These are phyloP conservation scores for Triangularia verruculosa DNA, from an alignment of 2,329 filamentous ascomycete species.

Conservation along the genomic window DNA sequence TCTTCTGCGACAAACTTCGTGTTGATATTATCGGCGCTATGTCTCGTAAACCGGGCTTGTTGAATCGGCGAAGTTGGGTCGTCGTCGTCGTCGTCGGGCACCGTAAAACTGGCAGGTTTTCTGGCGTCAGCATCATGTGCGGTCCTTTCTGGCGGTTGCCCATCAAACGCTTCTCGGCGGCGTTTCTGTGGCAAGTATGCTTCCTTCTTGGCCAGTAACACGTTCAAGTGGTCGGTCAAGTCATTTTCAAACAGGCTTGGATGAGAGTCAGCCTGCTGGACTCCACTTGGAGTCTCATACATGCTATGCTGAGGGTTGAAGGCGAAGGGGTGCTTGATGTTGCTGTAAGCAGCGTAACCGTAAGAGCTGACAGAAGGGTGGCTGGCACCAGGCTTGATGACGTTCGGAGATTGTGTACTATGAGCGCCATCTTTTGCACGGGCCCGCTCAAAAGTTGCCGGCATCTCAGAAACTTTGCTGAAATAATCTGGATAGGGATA, in stretches of 20 bases:
- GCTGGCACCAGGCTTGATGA: neutral
- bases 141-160: constrained; percentile 12
- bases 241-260: constrained; percentile 18
- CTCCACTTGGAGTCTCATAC: constrained; percentile 31
- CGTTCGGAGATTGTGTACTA: neutral
- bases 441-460: neutral
- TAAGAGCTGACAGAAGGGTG: neutral
- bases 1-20: constrained; percentile 57
- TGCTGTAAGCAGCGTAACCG: neutral
- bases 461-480: neutral
- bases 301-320: constrained; percentile 11
- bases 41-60: constrained; percentile 44
- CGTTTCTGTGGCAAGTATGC: neutral
- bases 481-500: constrained; percentile 11
- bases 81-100: constrained; percentile 43
- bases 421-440: neutral
- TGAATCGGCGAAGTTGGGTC: constrained; percentile 37
- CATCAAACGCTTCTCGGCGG: constrained; percentile 8
- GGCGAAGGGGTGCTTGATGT: constrained; percentile 1
- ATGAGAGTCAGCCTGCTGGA: constrained; percentile 6
- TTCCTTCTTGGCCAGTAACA: constrained; percentile 17
- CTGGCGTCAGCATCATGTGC: constrained; percentile 24
- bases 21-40: constrained; percentile 59
- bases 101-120: constrained; percentile 47
- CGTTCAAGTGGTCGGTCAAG: constrained; percentile 22